Percentiles rank a stretch among this genome's conserved stretches.
These are phyloP conservation scores for Tilletia indica DNA, from an alignment of 1,284 basidiomycete species.

Conservation along the genomic window DNA sequence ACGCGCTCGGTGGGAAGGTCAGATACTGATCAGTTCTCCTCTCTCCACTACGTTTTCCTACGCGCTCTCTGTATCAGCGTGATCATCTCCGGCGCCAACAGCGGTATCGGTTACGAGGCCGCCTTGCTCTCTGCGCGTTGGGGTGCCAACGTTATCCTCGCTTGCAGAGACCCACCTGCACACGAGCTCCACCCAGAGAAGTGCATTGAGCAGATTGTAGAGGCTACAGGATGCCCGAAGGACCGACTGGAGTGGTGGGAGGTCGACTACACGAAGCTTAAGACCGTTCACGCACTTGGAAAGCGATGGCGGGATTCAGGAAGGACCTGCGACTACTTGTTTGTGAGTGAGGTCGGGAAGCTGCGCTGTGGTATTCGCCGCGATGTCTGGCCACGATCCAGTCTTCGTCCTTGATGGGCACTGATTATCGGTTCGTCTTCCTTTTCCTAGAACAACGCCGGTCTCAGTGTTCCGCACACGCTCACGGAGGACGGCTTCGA, in stretches of 20 bases:
- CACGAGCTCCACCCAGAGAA: conserved; percentile 43
- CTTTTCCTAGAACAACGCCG: conserved; percentile 44
- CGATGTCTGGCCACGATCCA: neutral
- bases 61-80: conserved; percentile 20
- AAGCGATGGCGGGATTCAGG: conserved; percentile 30
- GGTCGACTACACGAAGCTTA: conserved; percentile 38
- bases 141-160: conserved; percentile 41
- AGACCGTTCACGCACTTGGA: conserved; percentile 32
- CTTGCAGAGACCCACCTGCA: conserved; percentile 38
- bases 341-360: neutral
- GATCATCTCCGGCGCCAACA: conserved; percentile 40
- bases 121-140: conserved; percentile 35
- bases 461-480: conserved; percentile 24
- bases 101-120: conserved; percentile 42
- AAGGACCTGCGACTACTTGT: conserved; percentile 26
- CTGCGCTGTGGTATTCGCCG: neutral
- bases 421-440: conserved; percentile 17
- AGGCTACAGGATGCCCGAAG: conserved; percentile 15
- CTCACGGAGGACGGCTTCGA: conserved; percentile 46
- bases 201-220: conserved; percentile 31
- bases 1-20: neutral
- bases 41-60: neutral
- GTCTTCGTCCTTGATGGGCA: neutral
- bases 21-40: neutral
- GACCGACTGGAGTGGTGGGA: conserved; percentile 41